These are phyloP conservation scores for Botrytis medusae DNA, from an alignment of 2,329 filamentous ascomycete genomes.

Conservation along the genomic window DNA sequence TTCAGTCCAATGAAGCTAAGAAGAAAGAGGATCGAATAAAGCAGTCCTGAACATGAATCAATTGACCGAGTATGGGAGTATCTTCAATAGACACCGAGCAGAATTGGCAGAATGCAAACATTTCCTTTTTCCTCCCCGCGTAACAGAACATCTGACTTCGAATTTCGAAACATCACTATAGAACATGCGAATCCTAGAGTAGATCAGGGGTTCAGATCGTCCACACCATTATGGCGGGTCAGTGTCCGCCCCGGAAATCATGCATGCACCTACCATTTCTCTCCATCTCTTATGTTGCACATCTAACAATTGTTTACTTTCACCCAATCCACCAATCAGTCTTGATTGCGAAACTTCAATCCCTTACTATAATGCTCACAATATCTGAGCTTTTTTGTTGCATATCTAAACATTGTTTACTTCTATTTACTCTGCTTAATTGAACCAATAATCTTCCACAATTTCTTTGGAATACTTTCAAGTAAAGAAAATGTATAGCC, in stretches of 20 bases:
- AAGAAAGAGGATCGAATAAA: background rate
- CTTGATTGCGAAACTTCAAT: too few relatives aligned
- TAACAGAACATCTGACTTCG: background rate
- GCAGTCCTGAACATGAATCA: background rate
- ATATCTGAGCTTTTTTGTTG: background rate
- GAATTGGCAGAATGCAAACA: background rate
- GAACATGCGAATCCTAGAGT: background rate
- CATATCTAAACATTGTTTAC: slow-evolving; percentile 9
- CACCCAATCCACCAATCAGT: background rate
- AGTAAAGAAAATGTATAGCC: background rate
- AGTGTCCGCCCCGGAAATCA: background rate
- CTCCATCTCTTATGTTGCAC: background rate
- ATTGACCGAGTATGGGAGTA: background rate
- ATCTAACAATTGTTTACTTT: background rate
- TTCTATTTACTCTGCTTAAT: background rate
- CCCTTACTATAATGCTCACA: background rate
- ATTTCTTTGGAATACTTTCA: background rate
- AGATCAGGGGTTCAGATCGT: background rate
- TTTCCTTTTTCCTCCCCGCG: background rate
- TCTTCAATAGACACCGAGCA: background rate
- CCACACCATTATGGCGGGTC: background rate
- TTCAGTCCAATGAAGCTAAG: background rate
- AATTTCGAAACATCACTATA: background rate
- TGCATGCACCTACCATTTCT: background rate
- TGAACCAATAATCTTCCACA: background rate